Conservation (phyloP, 1,284 basidiomycete genomes). For the Puccinia triticina region DNA sequence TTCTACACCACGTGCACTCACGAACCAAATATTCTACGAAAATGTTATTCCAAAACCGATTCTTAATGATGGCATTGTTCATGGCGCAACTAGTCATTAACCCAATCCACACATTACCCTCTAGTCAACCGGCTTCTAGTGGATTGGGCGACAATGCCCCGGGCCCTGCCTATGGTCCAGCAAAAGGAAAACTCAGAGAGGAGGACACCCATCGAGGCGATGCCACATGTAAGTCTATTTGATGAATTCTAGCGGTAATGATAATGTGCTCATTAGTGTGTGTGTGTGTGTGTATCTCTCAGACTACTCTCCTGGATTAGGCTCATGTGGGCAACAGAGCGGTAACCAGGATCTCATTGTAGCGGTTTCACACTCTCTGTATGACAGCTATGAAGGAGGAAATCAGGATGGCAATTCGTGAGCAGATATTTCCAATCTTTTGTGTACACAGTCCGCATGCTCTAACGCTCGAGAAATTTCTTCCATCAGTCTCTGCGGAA, state of each 20-base stretch:
- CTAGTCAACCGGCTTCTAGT: conserved; percentile 5
- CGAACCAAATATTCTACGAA: conserved; percentile 7
- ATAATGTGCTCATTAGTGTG: too few relatives aligned
- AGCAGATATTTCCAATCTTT: background rate
- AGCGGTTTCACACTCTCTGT: conserved; percentile 68
- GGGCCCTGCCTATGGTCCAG: background rate
- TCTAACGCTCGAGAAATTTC: background rate
- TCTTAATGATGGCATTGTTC: conserved; percentile 11
- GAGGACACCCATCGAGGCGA: conserved; percentile 5
- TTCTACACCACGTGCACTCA: background rate
- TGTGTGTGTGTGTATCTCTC: background rate
- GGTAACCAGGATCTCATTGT: conserved; percentile 66
- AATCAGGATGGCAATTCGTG: conserved; percentile 61
- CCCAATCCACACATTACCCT: conserved; percentile 18
- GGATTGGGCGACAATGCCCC: background rate
- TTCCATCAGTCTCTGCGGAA: conserved; percentile 41
- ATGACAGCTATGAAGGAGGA: conserved; percentile 66
- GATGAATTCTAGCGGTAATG: too few relatives aligned
- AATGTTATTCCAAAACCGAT: conserved; percentile 6
- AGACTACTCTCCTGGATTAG: conserved; percentile 67
- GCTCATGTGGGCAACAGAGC: conserved; percentile 71
- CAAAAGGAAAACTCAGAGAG: conserved; percentile 14
- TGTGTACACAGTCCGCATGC: background rate
- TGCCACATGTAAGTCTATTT: conserved; percentile 29
- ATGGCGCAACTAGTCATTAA: background rate